These are phyloP conservation scores for Juncus effusus DNA, from an alignment of 176 grass and related monocot genomes.

Conservation along the genomic window DNA sequence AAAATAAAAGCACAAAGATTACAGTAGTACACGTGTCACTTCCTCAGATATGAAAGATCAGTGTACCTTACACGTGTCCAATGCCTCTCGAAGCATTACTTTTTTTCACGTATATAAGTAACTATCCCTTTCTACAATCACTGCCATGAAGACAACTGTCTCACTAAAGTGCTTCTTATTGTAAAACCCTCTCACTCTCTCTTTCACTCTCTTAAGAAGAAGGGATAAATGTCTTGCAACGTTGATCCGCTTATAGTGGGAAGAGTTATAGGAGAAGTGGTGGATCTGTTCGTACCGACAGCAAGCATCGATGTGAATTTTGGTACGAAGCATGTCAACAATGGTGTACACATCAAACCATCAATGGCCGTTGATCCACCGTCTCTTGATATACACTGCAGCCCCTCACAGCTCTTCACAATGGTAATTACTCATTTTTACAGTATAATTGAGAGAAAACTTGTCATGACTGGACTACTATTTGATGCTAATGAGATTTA, in stretches of 20 bases:
- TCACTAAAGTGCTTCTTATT: constrained; percentile 1
- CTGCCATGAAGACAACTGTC: constrained; percentile 4
- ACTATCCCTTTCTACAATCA: background rate
- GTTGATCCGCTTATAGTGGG: constrained; percentile 84
- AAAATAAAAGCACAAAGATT: background rate
- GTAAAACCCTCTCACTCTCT: background rate
- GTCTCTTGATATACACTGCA: constrained; percentile 50
- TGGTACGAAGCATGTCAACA: constrained; percentile 63
- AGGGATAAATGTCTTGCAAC: constrained; percentile 38
- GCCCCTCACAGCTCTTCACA: constrained; percentile 53
- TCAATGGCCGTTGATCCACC: constrained; percentile 47
- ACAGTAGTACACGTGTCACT: constrained; percentile 7
- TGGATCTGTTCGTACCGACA: constrained; percentile 74
- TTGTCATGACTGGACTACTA: too few species aligned
- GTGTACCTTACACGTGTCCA: background rate
- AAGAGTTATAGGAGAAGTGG: constrained; percentile 79
- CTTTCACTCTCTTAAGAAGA: background rate
- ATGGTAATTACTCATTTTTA: constrained; percentile 34
- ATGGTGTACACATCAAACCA: constrained; percentile 71
- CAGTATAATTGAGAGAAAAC: too few species aligned
- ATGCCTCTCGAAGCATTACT: too few species aligned
- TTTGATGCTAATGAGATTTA: too few species aligned
- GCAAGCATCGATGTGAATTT: constrained; percentile 55
- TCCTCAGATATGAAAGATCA: constrained; percentile 9
- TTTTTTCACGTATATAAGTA: too few species aligned